These are phyloP conservation scores for Cinnamomum micranthum DNA, from an alignment of 164 flowering plant genomes.

Conservation along the genomic window DNA sequence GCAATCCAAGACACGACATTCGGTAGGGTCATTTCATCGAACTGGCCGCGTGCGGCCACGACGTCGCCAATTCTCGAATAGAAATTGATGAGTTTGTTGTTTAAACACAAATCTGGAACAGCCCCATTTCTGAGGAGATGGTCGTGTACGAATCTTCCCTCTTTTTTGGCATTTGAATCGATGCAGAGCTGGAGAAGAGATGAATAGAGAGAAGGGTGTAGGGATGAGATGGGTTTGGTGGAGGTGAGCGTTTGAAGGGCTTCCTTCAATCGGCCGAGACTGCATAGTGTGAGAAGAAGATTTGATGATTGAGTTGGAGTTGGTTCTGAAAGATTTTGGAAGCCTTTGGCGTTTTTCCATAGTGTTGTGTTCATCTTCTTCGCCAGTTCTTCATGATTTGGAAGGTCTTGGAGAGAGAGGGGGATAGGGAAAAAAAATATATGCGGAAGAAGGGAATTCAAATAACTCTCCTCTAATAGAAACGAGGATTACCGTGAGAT, in stretches of 20 bases:
- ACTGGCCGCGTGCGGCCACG: constrained; percentile 41
- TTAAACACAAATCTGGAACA: too few species aligned
- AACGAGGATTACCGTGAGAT: too few species aligned
- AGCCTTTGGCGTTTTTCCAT: background rate
- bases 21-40: constrained; percentile 51
- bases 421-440: too few species aligned
- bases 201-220: constrained; percentile 27
- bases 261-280: constrained; percentile 14
- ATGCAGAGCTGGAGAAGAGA: constrained; percentile 48
- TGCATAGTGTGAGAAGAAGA: constrained; percentile 11
- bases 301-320: background rate
- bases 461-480: too few species aligned
- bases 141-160: too few species aligned
- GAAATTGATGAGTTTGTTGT: too few species aligned
- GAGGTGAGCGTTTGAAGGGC: constrained; percentile 13
- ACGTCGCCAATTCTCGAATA: too few species aligned
- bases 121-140: too few species aligned
- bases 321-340: background rate
- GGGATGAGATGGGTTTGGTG: background rate
- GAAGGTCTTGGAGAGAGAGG: too few species aligned
- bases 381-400: too few species aligned
- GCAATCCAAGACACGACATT: constrained; percentile 74
- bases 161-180: constrained; percentile 25
- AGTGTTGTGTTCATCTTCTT: background rate
- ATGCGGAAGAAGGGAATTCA: too few species aligned